A percentile compares a stretch with the other conserved stretches of the same genome.
phyloP scores from a whole-genome alignment of 345 rosid genomes.

The Hibiscus syriacus region DNA sequence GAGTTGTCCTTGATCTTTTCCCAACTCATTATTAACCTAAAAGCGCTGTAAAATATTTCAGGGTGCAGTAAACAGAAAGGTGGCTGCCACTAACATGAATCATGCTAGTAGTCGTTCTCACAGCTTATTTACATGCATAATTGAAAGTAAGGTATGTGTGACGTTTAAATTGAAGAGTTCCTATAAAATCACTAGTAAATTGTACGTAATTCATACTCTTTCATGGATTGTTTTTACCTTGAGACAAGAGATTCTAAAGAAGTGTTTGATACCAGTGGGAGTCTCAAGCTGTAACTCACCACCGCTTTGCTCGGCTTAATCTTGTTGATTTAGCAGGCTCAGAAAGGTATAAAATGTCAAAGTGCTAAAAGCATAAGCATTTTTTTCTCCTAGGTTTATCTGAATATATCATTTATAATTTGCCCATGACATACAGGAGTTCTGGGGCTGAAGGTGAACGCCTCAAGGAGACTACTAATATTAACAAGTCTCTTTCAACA shows the following conservation, averaged over 20 bases:
- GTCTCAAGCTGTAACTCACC: constrained; percentile 92
- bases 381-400: background rate
- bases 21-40: background rate
- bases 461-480: constrained; percentile 95
- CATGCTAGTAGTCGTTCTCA: constrained; percentile 98
- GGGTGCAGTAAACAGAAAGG: constrained; percentile 98
- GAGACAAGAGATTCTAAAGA: constrained; percentile 9
- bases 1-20: background rate
- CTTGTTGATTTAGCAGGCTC: constrained; percentile 99
- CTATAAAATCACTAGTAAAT: constrained; percentile 32
- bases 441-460: constrained; percentile 99
- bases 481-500: constrained; percentile 96
- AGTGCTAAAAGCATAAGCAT: background rate
- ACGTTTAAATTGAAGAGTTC: background rate
- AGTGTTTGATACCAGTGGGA: constrained; percentile 59
- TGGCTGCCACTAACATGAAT: constrained; percentile 97
- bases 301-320: constrained; percentile 92
- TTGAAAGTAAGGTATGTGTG: constrained; percentile 76
- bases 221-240: background rate
- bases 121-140: constrained; percentile 91
- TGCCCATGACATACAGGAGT: constrained; percentile 59
- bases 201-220: too few species aligned
- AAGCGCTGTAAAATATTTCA: constrained; percentile 20
- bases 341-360: constrained; percentile 54
- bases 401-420: constrained; percentile 11